Evolutionary conservation across 768 basidiomycete genomes (phyloP).

Genomic region (Tricholoma terreum): DNA sequence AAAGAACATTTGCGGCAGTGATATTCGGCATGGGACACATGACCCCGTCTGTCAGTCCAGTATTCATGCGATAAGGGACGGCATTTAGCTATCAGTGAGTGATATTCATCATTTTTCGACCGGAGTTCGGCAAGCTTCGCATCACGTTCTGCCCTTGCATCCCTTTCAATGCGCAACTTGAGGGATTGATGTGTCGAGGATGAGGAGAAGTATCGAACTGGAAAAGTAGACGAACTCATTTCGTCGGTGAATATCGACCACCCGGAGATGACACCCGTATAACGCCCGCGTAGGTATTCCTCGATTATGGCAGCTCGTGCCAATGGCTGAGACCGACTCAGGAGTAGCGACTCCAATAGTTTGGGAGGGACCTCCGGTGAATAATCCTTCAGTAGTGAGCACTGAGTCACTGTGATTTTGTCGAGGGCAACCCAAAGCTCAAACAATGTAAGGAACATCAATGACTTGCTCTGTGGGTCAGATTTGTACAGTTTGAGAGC

Average conservation of each 20-base stretch:
- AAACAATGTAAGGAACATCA: constrained; percentile 44
- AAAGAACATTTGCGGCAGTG: constrained; percentile 32
- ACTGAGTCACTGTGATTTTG: constrained; percentile 25
- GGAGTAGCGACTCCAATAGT: constrained; percentile 40
- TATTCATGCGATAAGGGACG: constrained; percentile 6
- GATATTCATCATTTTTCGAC: constrained; percentile 17
- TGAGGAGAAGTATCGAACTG: constrained; percentile 30
- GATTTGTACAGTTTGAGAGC: constrained; percentile 25
- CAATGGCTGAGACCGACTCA: constrained; percentile 29
- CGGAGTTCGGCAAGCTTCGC: constrained; percentile 26
- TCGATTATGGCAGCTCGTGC: constrained; percentile 23
- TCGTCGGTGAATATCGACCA: constrained; percentile 32
- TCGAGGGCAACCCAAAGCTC: constrained; percentile 51
- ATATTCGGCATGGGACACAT: background rate
- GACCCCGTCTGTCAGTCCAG: background rate
- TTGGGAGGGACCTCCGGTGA: constrained; percentile 41
- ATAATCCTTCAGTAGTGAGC: constrained; percentile 40
- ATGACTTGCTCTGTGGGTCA: constrained; percentile 37
- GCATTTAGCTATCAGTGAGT: constrained; percentile 10
- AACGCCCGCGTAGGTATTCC: constrained; percentile 30
- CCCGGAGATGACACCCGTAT: constrained; percentile 9
- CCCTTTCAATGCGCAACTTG: constrained; percentile 23
- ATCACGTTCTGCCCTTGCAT: constrained; percentile 17
- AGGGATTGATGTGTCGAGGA: constrained; percentile 21
- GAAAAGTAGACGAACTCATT: constrained; percentile 20